Base-by-base conservation (phyloP, 1,284 basidiomycete genomes). In the Apiotrichum domesticum region DNA sequence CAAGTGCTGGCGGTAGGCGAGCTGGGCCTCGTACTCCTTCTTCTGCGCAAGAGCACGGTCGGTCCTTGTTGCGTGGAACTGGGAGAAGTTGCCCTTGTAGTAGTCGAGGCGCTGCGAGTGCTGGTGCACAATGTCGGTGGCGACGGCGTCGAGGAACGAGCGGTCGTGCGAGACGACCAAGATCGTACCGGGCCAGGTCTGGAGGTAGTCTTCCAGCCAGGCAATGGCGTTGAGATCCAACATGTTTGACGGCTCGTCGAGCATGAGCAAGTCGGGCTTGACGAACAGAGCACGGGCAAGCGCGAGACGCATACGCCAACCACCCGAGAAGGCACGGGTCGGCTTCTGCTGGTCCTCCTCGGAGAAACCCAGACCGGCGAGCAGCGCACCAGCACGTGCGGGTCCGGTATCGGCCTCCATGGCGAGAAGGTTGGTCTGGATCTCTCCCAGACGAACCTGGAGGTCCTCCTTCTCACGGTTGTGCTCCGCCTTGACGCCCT, bases 321-420 rank as follows among this genome's bases (percentile, higher is more conserved):
- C 95, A 81, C 96, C 95, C 74, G 91, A 96, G 81, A 99, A 99
- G 1, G 88, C 85, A 71, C 79, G 87, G 4, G 91, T 95, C 35
- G 85, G 85, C 65, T 82, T 81, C 60, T 84, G 80, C 76, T 98
- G 95, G 74, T 98, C 95, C 14, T 80, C 79, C 69, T 95, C 88
- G 62, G 84, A 84, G 78, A 98, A 98, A 11, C 95, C 95, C 34
- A 98, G 83, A 70, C 93, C 94, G 44, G 90, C 91, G 48, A 98
- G 81, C 34, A 98, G 79, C 6, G 88, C 83, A 5, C 92, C 92
- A 15, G 96, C 96, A 59, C 96, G 80, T 4, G 91, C 88, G 9
- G 96, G 96, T 4, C 94, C 96, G 64, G 89, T 95, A 72, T 93
- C 95, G 3, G 95, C 95, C 66, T 98, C 96, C 87, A 98, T 98